These are phyloP conservation scores for Metschnikowia chrysomelidarum DNA, from an alignment of 805 yeast genomes.

Conservation along the genomic window DNA sequence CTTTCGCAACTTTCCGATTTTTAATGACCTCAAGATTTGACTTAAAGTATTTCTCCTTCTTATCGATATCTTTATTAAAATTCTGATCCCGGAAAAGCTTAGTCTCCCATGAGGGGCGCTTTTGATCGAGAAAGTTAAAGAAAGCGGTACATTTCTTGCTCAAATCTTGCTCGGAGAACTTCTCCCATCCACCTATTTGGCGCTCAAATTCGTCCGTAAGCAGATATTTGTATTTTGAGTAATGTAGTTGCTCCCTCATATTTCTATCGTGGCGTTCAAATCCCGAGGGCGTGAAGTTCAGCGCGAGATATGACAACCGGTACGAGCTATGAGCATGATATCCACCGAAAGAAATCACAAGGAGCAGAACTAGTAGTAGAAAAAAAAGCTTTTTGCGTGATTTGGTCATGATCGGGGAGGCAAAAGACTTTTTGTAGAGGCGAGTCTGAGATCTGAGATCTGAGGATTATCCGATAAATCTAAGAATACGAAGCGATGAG, in stretches of 20 bases:
- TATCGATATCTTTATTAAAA: conserved; percentile 15
- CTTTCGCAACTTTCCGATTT: conserved; percentile 1
- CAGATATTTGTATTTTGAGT: conserved; percentile 14
- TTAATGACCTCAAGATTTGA: conserved; percentile 6
- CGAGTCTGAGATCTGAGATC: too few relatives aligned
- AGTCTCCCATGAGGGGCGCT: conserved; percentile 16
- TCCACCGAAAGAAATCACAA: conserved; percentile 4
- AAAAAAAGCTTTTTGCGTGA: conserved; percentile 6
- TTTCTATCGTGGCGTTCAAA: conserved; percentile 6
- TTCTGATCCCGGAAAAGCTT: conserved; percentile 1
- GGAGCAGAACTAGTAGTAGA: conserved; percentile 6
- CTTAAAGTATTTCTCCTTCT: conserved; percentile 8
- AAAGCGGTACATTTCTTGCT: conserved; percentile 12
- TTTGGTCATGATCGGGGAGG: conserved; percentile 3
- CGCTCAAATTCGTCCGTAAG: conserved; percentile 9
- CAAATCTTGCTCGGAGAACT: conserved; percentile 10
- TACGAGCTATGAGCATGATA: conserved; percentile 4
- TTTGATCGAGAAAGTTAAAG: conserved; percentile 11
- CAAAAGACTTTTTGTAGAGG: too few relatives aligned
- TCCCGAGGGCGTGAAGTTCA: conserved; percentile 3
- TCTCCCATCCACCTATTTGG: conserved; percentile 13
- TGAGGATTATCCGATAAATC: too few relatives aligned
- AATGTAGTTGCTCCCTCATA: conserved; percentile 14
- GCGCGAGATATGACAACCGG: background rate
- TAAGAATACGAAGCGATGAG: too few relatives aligned